Base-by-base conservation (phyloP, 2,329 filamentous ascomycete species). In the Fusarium veterinarium region DNA sequence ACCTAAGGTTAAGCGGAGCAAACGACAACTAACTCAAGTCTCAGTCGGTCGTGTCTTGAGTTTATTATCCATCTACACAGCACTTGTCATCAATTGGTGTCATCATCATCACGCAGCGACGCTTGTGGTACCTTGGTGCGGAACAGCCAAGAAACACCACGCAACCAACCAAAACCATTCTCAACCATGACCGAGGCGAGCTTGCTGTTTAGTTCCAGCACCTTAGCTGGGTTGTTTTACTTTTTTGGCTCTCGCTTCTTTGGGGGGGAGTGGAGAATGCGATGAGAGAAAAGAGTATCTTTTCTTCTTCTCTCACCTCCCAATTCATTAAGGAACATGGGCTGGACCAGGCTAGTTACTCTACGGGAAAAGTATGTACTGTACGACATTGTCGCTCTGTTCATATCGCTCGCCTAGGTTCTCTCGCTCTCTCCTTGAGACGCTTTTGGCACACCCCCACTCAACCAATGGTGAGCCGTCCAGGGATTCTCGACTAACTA, bases 221-320 rank as follows among this genome's bases (percentile, higher is more conserved):
- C 49, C 28, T 33, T 33, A 45, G 51, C 69, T 55, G 28, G 66
- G 57, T 45, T 72, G 58, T 63, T 67, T 72, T 72, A 51, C 59
- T 72, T 72, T 72, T 72, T 65, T 57, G 17, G 38, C 52, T 30
- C 48, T 51, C 23, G n/a, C 48, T 33, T 55, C 59, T 64, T 35
- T 5, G 23, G 37, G 70, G 59, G 37, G 51, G 60, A 35, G 70
- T 63, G 69, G 70, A 55, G 65, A 60, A 66, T 45, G 56, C 25
- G 64, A 72, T 42, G 59, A 52, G 62, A 69, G 69, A 60, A 60
- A 42, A 60, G 59, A 64, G 45, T 23, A 51, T 45, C 41, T 49
- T 60, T 46, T 69, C 48, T 52, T 69, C 62, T 70, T 48, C 52
- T 55, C 51, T 71, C 67, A 63, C 58, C 40, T 71, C 51, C 30